A percentile compares a stretch with the other conserved stretches of the same genome.
These are phyloP conservation scores for Lachancea cidri DNA, from an alignment of 805 yeast genomes.

Conservation along the genomic window DNA sequence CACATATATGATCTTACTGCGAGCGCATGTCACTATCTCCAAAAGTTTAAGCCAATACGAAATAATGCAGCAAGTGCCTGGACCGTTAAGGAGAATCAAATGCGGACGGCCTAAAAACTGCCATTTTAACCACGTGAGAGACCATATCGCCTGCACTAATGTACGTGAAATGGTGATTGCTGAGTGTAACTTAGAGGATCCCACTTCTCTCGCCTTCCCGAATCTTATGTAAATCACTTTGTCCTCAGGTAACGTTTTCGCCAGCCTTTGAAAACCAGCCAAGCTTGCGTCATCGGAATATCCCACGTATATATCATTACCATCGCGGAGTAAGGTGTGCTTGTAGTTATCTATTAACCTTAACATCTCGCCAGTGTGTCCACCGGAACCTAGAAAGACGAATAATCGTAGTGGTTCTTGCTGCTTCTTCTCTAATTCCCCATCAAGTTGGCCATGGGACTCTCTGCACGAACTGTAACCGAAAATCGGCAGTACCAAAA, in stretches of 20 bases:
- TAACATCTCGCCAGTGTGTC: constrained; percentile 96
- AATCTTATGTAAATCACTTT: constrained; percentile 22
- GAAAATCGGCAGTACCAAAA: constrained; percentile 9
- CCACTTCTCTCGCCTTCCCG: constrained; percentile 35
- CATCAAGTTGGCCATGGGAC: neutral
- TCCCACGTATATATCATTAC: constrained; percentile 36
- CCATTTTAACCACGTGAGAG: constrained; percentile 16
- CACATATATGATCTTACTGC: constrained; percentile 77
- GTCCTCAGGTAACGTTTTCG: constrained; percentile 5
- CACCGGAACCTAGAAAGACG: constrained; percentile 89
- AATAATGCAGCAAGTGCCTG: constrained; percentile 34
- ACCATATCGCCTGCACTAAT: constrained; percentile 19
- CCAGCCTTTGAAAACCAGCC: constrained; percentile 33
- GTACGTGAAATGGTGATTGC: constrained; percentile 32
- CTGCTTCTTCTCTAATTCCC: neutral
- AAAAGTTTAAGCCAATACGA: constrained; percentile 26
- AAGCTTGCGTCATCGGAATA: constrained; percentile 35
- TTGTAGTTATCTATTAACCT: constrained; percentile 46
- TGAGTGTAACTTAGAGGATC: constrained; percentile 33
- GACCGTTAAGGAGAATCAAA: constrained; percentile 35
- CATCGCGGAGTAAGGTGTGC: constrained; percentile 42
- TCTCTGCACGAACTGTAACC: neutral
- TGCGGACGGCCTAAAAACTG: constrained; percentile 21
- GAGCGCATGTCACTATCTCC: constrained; percentile 17
- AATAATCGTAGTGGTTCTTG: constrained; percentile 24